Evolutionary conservation across 371 early-diverging fungal genomes (phyloP), one percentile per base, ranked within the genome.

Genomic region (Synchytrium microbalum): DNA sequence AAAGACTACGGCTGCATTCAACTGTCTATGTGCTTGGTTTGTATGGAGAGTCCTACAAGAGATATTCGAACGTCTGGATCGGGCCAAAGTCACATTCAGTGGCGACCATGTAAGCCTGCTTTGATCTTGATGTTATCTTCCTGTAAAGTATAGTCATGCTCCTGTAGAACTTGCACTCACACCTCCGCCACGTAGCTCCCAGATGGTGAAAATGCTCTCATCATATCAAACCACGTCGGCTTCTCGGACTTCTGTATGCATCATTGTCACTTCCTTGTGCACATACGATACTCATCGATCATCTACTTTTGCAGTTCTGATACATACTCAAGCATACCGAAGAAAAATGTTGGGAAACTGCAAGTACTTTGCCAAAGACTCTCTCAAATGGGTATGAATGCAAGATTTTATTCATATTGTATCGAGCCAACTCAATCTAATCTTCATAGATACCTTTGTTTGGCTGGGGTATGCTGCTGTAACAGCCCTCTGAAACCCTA

Each of bases 331-430:
- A 14, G 62, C 64, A 24, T 26, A 26, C 62, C 64, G 64, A 62
- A 25, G 57, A 5, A 29, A 32, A 27, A 63, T 64, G 38, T 2
- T 63, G 24, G 13, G 29, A 5, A 56, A 56, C 24, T 56, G 56
- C 56, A 56, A 88, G 83, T 89, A 88, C 71, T 89, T 89, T 79
- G 82, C 84, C 25, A 89, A 89, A 66, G 86, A 87, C 67, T 56
- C 56, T 10, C 24, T 56, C 8, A 56, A 56, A 56, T 56, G 29
- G 24, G 56, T 56, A 56, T 56, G 56, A 13, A 82, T 82, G 1
- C 52, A 88, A 25, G 86, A 88, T 81, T 86, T 77, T 72, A 85
- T 84, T 75, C 72, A 72, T 51, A 55, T 25, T 30, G 54, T 19
- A 53, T 61, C 3, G 52, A n/a, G 64, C n/a, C 26, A n/a, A 68